Evolutionary conservation across 2,329 filamentous ascomycete genomes (phyloP), one percentile per base, ranked within the genome.

Genomic region (Microdochium trichocladiopsis): DNA sequence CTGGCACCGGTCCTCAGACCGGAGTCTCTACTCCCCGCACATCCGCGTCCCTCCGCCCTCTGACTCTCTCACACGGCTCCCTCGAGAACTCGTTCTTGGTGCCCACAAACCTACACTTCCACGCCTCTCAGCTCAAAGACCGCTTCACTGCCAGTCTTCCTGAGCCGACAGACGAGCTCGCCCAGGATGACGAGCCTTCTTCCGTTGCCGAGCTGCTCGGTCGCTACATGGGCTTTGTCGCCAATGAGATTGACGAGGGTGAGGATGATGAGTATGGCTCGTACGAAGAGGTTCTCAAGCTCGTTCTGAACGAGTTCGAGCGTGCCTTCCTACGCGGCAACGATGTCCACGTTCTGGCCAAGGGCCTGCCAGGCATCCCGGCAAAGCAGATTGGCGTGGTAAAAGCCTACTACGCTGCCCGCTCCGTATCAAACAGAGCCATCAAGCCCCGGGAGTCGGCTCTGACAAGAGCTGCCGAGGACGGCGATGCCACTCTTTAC

Each of bases 181-280:
- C 94, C 56, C 91, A 93, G 68, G 95, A 99, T 77, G 94, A 99
- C 63, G 95, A 99, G 77, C 94, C 94, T n/a, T 97, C 94, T 36
- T 99, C 95, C 23, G 84, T 92, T 48, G 77, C 90, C 47, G 94
- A 99, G 75, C 80, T 99, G 55, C 90, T 99, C 28, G 92, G 90
- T 56, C 84, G 93, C 68, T 99, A 95, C 72, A 84, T 99, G 67
- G 91, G 90, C 61, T 95, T 90, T 68, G 82, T 96, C 55, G 91
- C 93, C 58, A 77, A 82, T 57, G 89, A 96, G 74, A 88, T 96
- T 37, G 90, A 96, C 52, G 89, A 95, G 63, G 91, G 90, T 52
- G 94, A 97, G 66, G 93, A 96, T 64, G 88, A 92, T 66, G 79
- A 84, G 48, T 88, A 91, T 58, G 91, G 90, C 57, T 93, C 90